phyloP scores from a whole-genome alignment of 805 yeast genomes.

The Jamesozyma spencerorum region DNA sequence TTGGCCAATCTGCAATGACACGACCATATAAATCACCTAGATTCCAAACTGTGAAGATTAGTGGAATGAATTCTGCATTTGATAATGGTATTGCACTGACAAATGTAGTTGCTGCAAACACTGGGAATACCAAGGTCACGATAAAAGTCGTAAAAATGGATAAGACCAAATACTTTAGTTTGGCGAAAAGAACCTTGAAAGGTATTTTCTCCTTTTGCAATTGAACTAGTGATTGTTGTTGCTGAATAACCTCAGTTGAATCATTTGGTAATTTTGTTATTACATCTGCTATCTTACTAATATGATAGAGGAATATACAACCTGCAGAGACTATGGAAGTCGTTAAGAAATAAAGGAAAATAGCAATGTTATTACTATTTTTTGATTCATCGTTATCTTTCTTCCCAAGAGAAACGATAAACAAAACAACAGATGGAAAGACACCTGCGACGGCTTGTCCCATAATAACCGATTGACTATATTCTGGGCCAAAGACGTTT shows the following conservation, averaged over 20 bases:
- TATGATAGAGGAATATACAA: slow-evolving; percentile 19
- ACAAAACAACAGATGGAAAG: slow-evolving; percentile 54
- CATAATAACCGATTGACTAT: slow-evolving; percentile 84
- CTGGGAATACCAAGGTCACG: slow-evolving; percentile 72
- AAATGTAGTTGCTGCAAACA: slow-evolving; percentile 70
- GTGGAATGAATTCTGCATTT: slow-evolving; percentile 51
- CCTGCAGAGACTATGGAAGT: slow-evolving; percentile 23
- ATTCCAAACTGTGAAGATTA: slow-evolving; percentile 81
- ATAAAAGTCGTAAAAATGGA: slow-evolving; percentile 68
- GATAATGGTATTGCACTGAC: slow-evolving; percentile 29
- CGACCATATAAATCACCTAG: slow-evolving; percentile 80
- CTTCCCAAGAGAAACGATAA: slow-evolving; percentile 38
- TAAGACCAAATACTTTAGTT: slow-evolving; percentile 52
- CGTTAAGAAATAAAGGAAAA: slow-evolving; percentile 32
- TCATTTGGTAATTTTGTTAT: slow-evolving; percentile 11
- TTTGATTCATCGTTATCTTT: slow-evolving; percentile 7
- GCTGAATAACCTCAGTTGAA: not conserved
- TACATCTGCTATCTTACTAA: slow-evolving; percentile 17
- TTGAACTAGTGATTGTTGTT: not conserved
- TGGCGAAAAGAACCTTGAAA: slow-evolving; percentile 48
- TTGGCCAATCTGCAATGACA: slow-evolving; percentile 42
- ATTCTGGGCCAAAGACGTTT: slow-evolving; percentile 62
- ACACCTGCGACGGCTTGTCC: slow-evolving; percentile 96
- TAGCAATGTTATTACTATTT: slow-evolving; percentile 17
- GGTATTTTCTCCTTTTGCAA: slow-evolving; percentile 39